A percentile compares a stretch with the other conserved stretches of the same genome.
Conservation (phyloP, 2,329 filamentous ascomycete genomes). For the Nannizziopsis barbatae region DNA sequence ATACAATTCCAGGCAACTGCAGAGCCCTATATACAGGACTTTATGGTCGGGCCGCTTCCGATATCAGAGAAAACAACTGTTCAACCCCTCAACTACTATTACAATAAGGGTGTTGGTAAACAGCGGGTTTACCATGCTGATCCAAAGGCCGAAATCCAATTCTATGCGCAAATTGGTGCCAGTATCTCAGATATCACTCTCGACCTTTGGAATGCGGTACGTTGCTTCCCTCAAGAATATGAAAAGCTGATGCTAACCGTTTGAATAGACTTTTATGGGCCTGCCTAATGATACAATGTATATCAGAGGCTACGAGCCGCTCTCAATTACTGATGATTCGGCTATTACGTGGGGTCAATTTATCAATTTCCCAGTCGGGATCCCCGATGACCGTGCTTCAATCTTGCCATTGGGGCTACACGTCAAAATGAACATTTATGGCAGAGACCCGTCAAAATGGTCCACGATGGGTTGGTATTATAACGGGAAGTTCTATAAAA, state of each 20-base stretch:
- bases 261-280: constrained; percentile 12
- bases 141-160: constrained; percentile 18
- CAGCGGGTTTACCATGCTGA: constrained; percentile 21
- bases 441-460: constrained; percentile 10
- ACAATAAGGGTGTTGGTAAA: constrained; percentile 33
- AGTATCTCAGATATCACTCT: constrained; percentile 19
- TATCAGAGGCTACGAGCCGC: constrained; percentile 20
- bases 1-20: constrained; percentile 37
- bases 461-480: constrained; percentile 6
- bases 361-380: constrained; percentile 5
- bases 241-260: neutral
- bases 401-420: constrained; percentile 6
- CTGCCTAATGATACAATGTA: constrained; percentile 13
- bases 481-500: constrained; percentile 8
- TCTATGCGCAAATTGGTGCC: constrained; percentile 13
- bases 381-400: constrained; percentile 4
- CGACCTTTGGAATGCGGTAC: constrained; percentile 17
- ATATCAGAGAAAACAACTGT: constrained; percentile 30
- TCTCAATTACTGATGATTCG: constrained; percentile 18
- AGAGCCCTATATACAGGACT: constrained; percentile 39
- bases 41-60: constrained; percentile 42
- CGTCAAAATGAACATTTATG: constrained; percentile 5
- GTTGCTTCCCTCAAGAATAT: neutral
- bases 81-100: constrained; percentile 34
- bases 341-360: constrained; percentile 20